Base-by-base conservation (phyloP, 805 yeast species). In the Metschnikowia aberdeeniae region DNA sequence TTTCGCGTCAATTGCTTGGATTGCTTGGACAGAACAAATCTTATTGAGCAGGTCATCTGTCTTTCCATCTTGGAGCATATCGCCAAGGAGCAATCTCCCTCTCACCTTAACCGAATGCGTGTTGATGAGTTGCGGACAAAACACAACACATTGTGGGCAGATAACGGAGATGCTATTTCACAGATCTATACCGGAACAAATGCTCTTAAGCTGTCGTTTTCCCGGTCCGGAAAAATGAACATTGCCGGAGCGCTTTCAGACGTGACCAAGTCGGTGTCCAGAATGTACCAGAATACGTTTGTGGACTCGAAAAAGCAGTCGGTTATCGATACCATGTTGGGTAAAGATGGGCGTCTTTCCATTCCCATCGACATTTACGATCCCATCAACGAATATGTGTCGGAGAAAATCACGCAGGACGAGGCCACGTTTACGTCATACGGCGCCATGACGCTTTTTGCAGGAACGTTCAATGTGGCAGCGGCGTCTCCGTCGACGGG, bases 211-310 rank as follows among this genome's bases (percentile, higher is more conserved):
- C 87, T 97, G 0, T 89, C 97, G 4, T 93, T 86, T 59, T 87
- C 98, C 1, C 78, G 99, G 60, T 83, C 87, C 26, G 99, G 99
- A 20, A 92, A 90, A 58, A 89, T 90, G 97, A 89, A 92, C 36
- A 68, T 93, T 44, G 98, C 98, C 0, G 97, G 98, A 30, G 97
- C 97, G 0, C 66, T 93, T n/a, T 86, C 96, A 0, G 99, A 93
- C 67, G 97, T 95, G 4, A 89, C 98, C 1, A 93, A 93, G 65
- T 88, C 97, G 0, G 96, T 93, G 7, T 84, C 95, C 34, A 76
- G 99, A 64, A 82, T 93, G 80, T 93, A 93, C 63, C 92, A 93
- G 61, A 93, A 93, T 67, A 92, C 95, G 52, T 93, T 93, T 66
- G 90, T 89, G 57, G 99, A 93, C 66, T 86, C 86, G 56, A 83